Conservation (phyloP, 164 flowering plant genomes). For the Houttuynia cordata region DNA sequence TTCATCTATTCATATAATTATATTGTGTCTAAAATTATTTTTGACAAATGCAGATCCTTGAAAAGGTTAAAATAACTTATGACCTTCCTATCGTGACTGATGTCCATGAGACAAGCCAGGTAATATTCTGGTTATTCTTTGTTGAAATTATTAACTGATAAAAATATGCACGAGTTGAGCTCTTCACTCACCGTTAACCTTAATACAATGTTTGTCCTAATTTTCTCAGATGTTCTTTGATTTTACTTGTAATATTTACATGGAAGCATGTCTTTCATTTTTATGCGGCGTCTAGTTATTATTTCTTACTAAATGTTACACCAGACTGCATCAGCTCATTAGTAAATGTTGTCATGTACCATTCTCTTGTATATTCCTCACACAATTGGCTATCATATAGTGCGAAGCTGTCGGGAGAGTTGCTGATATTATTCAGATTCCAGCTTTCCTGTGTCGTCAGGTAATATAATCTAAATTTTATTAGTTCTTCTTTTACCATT, state of each 20-base stretch:
- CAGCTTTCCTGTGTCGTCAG: constrained; percentile 98
- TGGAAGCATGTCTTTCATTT: not conserved
- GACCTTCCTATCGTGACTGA: constrained; percentile 92
- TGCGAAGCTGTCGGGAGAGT: constrained; percentile 87
- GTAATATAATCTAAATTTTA: constrained; percentile 13
- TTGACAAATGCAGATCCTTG: constrained; percentile 54
- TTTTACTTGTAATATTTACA: not conserved
- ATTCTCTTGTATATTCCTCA: not conserved
- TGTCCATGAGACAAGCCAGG: constrained; percentile 87
- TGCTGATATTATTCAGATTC: constrained; percentile 95
- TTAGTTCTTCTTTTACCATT: not conserved
- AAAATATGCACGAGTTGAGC: no score
- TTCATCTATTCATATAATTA: no score
- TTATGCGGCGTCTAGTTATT: no score
- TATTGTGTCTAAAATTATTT: not conserved
- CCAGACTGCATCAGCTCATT: not conserved
- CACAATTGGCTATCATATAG: constrained; percentile 19
- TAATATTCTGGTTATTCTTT: constrained; percentile 8
- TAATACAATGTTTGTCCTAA: no score
- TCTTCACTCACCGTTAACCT: no score
- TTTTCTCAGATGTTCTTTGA: not conserved
- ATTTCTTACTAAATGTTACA: not conserved
- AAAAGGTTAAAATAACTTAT: constrained; percentile 74
- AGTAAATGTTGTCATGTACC: not conserved
- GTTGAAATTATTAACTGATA: no score